phyloP scores from a whole-genome alignment of 148 eudicot genomes.

The Cornus kousa region DNA sequence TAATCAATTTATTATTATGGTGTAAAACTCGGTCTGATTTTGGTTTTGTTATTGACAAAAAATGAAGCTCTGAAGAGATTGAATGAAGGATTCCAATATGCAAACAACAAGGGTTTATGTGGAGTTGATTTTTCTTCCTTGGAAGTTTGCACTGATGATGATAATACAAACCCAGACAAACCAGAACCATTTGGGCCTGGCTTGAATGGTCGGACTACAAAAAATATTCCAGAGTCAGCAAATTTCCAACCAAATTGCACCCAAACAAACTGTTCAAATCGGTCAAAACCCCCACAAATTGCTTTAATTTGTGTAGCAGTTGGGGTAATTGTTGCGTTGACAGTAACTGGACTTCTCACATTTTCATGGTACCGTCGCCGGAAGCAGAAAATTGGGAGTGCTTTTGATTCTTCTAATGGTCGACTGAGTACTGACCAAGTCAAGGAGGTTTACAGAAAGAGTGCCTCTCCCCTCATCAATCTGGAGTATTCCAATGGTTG shows the following conservation, averaged over 20 bases:
- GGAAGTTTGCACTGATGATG: constrained; percentile 49
- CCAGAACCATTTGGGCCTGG: constrained; percentile 68
- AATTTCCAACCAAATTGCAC: constrained; percentile 44
- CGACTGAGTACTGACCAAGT: constrained; percentile 70
- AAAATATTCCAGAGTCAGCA: constrained; percentile 71
- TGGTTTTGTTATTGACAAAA: neutral
- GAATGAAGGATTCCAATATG: constrained; percentile 59
- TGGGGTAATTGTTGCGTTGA: constrained; percentile 28
- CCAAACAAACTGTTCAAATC: constrained; percentile 26
- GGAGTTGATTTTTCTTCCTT: constrained; percentile 64
- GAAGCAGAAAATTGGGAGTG: constrained; percentile 74
- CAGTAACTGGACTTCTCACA: constrained; percentile 47
- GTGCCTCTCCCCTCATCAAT: constrained; percentile 73
- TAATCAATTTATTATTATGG: neutral
- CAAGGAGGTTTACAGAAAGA: constrained; percentile 59
- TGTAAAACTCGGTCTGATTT: constrained; percentile 13
- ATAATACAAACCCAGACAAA: constrained; percentile 21
- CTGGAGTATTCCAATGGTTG: constrained; percentile 81
- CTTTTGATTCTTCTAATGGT: constrained; percentile 41
- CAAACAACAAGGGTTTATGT: constrained; percentile 70
- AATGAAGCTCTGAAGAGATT: constrained; percentile 64
- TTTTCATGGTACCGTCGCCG: constrained; percentile 64
- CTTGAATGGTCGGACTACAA: constrained; percentile 37
- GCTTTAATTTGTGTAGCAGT: constrained; percentile 48
- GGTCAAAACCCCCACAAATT: constrained; percentile 29